A percentile compares a stretch with the other conserved stretches of the same genome.
Evolutionary conservation across 169 alveolate genomes (phyloP).

Genomic region (Eimeria falciformis): DNA sequence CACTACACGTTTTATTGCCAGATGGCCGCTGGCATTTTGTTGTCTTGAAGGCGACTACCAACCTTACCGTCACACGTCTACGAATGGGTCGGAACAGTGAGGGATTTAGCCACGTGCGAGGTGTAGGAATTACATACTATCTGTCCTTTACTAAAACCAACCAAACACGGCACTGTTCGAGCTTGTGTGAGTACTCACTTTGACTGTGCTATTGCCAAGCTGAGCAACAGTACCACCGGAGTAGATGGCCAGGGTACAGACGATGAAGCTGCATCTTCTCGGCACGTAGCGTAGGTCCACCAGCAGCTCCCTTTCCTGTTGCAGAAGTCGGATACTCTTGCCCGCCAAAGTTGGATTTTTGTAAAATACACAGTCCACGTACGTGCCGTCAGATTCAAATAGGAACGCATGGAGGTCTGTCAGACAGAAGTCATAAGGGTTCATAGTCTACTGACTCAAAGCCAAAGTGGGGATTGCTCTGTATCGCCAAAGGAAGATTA

Average conservation of each 20-base stretch:
- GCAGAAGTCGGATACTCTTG: constrained; percentile 59
- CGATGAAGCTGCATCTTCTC: constrained; percentile 68
- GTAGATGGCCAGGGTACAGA: constrained; percentile 72
- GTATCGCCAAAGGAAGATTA: too few relatives aligned
- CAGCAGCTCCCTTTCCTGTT: constrained; percentile 52
- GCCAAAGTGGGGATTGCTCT: neutral
- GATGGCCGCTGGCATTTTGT: too few relatives aligned
- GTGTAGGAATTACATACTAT: too few relatives aligned
- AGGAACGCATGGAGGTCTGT: constrained; percentile 76
- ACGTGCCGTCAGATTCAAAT: constrained; percentile 62
- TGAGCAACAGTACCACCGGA: constrained; percentile 72
- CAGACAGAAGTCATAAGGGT: neutral
- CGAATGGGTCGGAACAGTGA: too few relatives aligned
- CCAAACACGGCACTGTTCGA: too few relatives aligned
- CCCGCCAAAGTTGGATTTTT: constrained; percentile 74
- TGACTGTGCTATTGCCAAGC: constrained; percentile 43
- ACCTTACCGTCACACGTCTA: too few relatives aligned
- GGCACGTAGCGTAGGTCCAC: constrained; percentile 67
- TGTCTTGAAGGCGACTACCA: too few relatives aligned
- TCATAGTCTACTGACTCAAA: neutral
- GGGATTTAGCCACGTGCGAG: too few relatives aligned
- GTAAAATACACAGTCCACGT: constrained; percentile 72
- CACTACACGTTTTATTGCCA: too few relatives aligned
- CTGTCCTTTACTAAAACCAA: too few relatives aligned
- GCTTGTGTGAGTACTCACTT: constrained; percentile 59